phyloP scores from a whole-genome alignment of 495 filamentous ascomycete species.

The Pseudotulostoma volvatum region DNA sequence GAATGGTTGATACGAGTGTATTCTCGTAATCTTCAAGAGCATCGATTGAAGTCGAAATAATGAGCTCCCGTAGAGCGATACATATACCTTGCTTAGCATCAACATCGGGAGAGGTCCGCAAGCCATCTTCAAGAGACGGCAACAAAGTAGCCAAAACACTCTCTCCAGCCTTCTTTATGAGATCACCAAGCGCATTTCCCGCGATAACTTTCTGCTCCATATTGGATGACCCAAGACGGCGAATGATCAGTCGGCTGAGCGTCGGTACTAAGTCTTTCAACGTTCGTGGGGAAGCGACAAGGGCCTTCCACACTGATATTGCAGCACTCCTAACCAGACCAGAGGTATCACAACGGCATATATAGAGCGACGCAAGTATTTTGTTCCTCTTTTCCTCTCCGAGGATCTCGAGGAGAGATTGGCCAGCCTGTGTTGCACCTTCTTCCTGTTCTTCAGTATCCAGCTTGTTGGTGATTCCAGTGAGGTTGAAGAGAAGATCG shows the following conservation, averaged over 20 bases:
- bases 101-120: conserved; percentile 75
- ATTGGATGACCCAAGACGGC: conserved; percentile 83
- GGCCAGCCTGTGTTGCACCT: conserved; percentile 64
- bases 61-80: conserved; percentile 84
- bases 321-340: conserved; percentile 81
- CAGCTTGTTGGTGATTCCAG: conserved; percentile 72
- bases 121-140: conserved; percentile 82
- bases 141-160: conserved; percentile 75
- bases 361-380: conserved; percentile 86
- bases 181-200: conserved; percentile 85
- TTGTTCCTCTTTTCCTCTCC: conserved; percentile 92
- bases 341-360: conserved; percentile 94
- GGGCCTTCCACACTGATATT: conserved; percentile 86
- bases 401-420: conserved; percentile 80
- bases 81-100: conserved; percentile 96
- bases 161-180: conserved; percentile 93
- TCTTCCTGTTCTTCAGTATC: conserved; percentile 73
- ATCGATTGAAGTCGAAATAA: conserved; percentile 77
- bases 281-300: conserved; percentile 82
- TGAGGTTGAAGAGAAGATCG: conserved; percentile 93
- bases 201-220: conserved; percentile 98
- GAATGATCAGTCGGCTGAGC: conserved; percentile 83
- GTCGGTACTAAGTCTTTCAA: conserved; percentile 92
- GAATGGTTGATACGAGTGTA: conserved; percentile 82
- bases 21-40: conserved; percentile 88